These are phyloP conservation scores for Paramecium tetraurelia DNA, from an alignment of 73 alveolate species.

Conservation along the genomic window DNA sequence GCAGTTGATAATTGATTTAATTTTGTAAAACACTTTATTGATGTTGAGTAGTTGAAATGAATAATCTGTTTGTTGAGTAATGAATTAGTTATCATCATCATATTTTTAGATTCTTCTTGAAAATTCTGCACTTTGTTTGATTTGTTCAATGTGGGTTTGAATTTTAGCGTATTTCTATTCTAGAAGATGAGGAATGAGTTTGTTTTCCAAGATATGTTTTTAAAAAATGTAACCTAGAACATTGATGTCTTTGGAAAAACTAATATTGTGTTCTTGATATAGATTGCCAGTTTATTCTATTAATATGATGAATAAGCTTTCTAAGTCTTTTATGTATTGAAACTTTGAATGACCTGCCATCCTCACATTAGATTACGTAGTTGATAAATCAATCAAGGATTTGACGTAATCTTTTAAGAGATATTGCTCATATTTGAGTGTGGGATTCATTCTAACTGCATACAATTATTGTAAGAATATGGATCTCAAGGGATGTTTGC, in stretches of 20 bases:
- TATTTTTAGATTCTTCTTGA: not conserved
- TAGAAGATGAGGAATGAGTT: not conserved
- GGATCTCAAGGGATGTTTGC: not conserved
- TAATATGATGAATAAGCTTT: not conserved
- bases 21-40: not conserved
- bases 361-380: not conserved
- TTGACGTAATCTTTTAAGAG: not conserved
- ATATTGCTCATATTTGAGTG: conserved; percentile 19
- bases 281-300: not conserved
- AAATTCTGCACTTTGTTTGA: not conserved
- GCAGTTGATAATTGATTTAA: not conserved
- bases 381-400: not conserved
- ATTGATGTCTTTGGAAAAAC: not conserved
- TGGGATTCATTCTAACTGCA: not conserved
- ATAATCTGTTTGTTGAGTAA: not conserved
- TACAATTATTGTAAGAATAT: not conserved
- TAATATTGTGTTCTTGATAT: not conserved
- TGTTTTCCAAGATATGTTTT: not conserved
- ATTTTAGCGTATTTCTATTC: not conserved
- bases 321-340: not conserved
- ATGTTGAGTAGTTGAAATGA: not conserved
- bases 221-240: not conserved
- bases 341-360: conserved; percentile 42
- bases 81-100: not conserved
- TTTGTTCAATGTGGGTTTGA: not conserved